Conservation (phyloP, 495 filamentous ascomycete genomes). For the Mytilinidion resinicola region DNA sequence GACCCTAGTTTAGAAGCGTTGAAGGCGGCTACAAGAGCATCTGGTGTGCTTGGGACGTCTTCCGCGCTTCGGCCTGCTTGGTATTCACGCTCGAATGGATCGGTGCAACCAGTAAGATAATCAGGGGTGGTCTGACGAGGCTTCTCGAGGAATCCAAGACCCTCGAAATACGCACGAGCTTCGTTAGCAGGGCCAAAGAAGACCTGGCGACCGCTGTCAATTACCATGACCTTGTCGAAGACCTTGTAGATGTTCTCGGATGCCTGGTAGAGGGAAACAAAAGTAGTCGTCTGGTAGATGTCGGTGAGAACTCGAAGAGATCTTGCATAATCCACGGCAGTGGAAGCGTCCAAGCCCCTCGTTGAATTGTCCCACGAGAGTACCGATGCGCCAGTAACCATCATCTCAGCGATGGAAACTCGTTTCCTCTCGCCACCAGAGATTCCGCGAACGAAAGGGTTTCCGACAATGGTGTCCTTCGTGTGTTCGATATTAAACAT, state of each 20-base stretch:
- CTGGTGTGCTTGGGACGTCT: conserved; percentile 61
- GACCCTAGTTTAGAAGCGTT: conserved; percentile 53
- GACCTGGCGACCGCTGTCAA: conserved; percentile 70
- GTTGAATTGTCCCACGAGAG: conserved; percentile 81
- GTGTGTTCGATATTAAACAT: conserved; percentile 90
- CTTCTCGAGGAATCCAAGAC: conserved; percentile 69
- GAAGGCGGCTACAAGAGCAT: conserved; percentile 61
- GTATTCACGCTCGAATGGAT: conserved; percentile 75
- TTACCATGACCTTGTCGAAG: conserved; percentile 84
- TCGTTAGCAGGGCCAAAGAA: conserved; percentile 70
- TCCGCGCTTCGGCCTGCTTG: conserved; percentile 52
- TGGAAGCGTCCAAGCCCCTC: conserved; percentile 75
- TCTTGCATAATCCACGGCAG: conserved; percentile 69
- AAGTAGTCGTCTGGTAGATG: conserved; percentile 70
- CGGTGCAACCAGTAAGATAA: conserved; percentile 78
- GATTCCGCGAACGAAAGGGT: conserved; percentile 74
- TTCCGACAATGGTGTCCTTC: conserved; percentile 71
- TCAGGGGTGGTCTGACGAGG: conserved; percentile 82
- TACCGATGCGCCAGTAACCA: conserved; percentile 66
- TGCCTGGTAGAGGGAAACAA: conserved; percentile 78
- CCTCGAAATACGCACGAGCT: conserved; percentile 73
- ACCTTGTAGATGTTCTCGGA: conserved; percentile 76
- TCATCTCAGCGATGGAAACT: conserved; percentile 63
- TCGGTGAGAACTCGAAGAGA: conserved; percentile 72
- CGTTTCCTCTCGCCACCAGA: conserved; percentile 81